Percentiles rank a stretch among this genome's conserved stretches.
Evolutionary conservation across 306 rosid genomes (phyloP).

Genomic region (Benincasa hispida): DNA sequence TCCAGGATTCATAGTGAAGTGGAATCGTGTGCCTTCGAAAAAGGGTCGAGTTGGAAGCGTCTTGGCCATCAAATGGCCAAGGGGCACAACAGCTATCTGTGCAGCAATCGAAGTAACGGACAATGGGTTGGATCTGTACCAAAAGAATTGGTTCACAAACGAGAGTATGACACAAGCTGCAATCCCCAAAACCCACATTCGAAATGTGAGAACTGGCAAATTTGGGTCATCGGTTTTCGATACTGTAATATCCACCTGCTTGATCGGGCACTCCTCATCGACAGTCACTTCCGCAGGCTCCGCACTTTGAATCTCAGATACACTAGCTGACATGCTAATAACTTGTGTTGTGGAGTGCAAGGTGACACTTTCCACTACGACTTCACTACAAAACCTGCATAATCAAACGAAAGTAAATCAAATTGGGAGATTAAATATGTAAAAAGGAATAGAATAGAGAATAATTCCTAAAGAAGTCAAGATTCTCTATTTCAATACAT

Average conservation of each 20-base stretch:
- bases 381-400: neutral
- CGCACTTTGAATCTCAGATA: constrained; percentile 8
- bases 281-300: neutral
- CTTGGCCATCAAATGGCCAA: constrained; percentile 74
- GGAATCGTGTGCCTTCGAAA: constrained; percentile 33
- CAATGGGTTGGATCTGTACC: constrained; percentile 77
- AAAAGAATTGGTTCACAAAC: constrained; percentile 79
- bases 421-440: no score
- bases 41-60: constrained; percentile 33
- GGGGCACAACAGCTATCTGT: constrained; percentile 86
- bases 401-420: neutral
- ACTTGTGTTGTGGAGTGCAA: neutral
- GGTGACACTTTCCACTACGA: neutral
- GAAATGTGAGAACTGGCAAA: constrained; percentile 51
- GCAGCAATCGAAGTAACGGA: constrained; percentile 47
- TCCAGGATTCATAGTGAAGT: constrained; percentile 67
- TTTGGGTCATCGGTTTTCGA: constrained; percentile 66
- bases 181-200: constrained; percentile 83
- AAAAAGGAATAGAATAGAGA: no score
- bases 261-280: constrained; percentile 28
- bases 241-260: constrained; percentile 66
- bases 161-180: constrained; percentile 49
- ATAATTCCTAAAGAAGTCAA: no score
- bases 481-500: no score
- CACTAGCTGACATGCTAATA: neutral